These are phyloP conservation scores for Crithidia bombi DNA, from an alignment of 208 protist genomes.

Conservation along the genomic window DNA sequence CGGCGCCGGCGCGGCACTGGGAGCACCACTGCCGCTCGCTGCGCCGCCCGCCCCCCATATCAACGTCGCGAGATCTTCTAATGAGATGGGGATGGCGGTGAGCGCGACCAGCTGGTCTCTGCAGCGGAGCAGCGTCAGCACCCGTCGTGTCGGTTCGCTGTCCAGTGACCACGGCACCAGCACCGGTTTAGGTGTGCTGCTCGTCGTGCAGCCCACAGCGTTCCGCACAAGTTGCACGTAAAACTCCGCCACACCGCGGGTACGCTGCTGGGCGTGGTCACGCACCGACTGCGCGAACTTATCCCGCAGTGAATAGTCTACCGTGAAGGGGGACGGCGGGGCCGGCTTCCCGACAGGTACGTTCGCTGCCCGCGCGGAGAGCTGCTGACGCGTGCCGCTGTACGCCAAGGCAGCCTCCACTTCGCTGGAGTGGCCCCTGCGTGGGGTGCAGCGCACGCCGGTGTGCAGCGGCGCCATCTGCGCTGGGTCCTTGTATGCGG, in stretches of 20 bases:
- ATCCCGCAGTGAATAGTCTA: constrained; percentile 63
- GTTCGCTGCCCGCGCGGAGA: constrained; percentile 29
- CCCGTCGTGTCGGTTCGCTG: constrained; percentile 29
- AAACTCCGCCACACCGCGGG: constrained; percentile 66
- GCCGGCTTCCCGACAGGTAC: constrained; percentile 36
- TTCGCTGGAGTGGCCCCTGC: constrained; percentile 20
- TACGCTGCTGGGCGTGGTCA: constrained; percentile 73
- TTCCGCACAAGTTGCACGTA: constrained; percentile 80
- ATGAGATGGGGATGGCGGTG: constrained; percentile 57
- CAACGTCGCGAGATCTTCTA: constrained; percentile 58
- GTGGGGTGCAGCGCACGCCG: constrained; percentile 48
- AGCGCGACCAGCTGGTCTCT: constrained; percentile 75
- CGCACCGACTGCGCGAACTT: constrained; percentile 76
- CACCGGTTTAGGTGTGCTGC: constrained; percentile 35
- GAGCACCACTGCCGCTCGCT: constrained; percentile 13
- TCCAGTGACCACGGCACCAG: constrained; percentile 53
- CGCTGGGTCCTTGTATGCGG: constrained; percentile 67
- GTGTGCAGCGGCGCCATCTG: constrained; percentile 48
- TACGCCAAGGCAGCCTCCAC: constrained; percentile 51
- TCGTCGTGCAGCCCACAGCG: constrained; percentile 45
- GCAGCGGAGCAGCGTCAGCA: constrained; percentile 62
- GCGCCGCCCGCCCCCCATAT: constrained; percentile 48
- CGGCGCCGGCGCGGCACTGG: neutral
- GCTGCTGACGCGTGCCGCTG: constrained; percentile 35
- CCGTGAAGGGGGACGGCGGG: constrained; percentile 3